These are phyloP conservation scores for Vanderwaltozyma yarrowii DNA, from an alignment of 805 yeast species.

Conservation along the genomic window DNA sequence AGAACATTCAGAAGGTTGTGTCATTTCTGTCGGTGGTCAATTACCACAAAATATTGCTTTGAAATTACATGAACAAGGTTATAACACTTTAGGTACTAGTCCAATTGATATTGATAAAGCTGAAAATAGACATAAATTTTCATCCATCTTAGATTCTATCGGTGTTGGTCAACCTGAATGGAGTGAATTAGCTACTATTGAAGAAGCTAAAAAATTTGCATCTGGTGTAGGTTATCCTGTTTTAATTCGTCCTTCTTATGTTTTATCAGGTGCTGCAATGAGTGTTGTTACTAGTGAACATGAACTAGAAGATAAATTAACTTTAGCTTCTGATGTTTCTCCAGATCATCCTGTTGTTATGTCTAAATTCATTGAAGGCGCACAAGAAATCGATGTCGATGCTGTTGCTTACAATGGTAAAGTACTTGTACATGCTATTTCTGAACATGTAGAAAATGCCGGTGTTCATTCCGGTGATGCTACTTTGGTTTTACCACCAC, in stretches of 20 bases:
- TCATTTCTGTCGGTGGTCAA: constrained; percentile 97
- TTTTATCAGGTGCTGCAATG: constrained; percentile 98
- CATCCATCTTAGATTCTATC: constrained; percentile 85
- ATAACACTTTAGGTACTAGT: constrained; percentile 84
- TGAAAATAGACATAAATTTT: constrained; percentile 97
- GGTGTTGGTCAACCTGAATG: constrained; percentile 95
- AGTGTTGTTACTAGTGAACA: constrained; percentile 71
- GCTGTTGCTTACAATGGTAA: constrained; percentile 88
- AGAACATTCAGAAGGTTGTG: constrained; percentile 82
- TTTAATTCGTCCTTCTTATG: constrained; percentile 94
- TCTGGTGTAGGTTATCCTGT: constrained; percentile 87
- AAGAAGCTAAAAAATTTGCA: constrained; percentile 80
- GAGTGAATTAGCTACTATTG: constrained; percentile 86
- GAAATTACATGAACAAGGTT: constrained; percentile 66
- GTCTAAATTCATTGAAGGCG: constrained; percentile 90
- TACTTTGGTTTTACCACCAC: constrained; percentile 89
- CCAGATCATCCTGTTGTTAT: constrained; percentile 97
- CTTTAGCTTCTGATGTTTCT: constrained; percentile 84
- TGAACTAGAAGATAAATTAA: constrained; percentile 74
- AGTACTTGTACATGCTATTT: constrained; percentile 87
- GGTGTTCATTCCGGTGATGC: constrained; percentile 99
- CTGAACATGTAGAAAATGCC: constrained; percentile 97
- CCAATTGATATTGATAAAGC: constrained; percentile 95
- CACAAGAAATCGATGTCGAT: constrained; percentile 94
- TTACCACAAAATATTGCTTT: constrained; percentile 95